Evolutionary conservation across 192 early-diverging fungal genomes (phyloP).

Genomic region (Coemansia pectinata): DNA sequence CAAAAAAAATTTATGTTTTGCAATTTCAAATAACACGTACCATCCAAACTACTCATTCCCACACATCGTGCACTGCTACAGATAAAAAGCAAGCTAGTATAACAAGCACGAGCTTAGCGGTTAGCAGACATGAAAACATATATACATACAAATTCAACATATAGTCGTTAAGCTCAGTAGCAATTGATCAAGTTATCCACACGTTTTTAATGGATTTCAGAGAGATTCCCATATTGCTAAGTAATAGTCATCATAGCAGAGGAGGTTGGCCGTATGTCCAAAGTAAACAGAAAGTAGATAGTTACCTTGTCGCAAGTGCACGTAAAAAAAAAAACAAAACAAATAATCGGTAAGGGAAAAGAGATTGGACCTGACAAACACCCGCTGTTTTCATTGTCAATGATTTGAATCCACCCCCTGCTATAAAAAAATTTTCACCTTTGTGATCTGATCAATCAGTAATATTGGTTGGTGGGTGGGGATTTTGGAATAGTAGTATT

Average conservation of each 20-base stretch:
- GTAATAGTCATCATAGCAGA: slow-evolving; percentile 12
- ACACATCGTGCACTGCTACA: not conserved
- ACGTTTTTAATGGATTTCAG: slow-evolving; percentile 20
- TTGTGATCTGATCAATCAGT: not conserved
- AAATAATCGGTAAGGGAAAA: not conserved
- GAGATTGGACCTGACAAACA: not conserved
- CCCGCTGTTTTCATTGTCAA: not conserved
- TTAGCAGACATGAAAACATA: not conserved
- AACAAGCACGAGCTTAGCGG: not conserved
- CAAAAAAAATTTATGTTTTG: not conserved
- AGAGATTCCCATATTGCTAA: slow-evolving; percentile 31
- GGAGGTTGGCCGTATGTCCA: not conserved
- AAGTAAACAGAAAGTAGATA: not conserved
- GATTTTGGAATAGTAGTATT: no score
- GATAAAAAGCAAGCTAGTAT: not conserved
- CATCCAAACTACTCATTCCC: not conserved
- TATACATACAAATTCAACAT: not conserved
- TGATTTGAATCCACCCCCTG: not conserved
- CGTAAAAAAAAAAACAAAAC: not conserved
- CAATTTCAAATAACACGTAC: not conserved
- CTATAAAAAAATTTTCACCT: not conserved
- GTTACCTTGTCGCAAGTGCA: not conserved
- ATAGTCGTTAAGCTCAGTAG: slow-evolving; percentile 8
- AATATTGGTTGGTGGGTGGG: not conserved
- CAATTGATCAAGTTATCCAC: slow-evolving; percentile 26